Evolutionary conservation across 1,284 basidiomycete genomes (phyloP).

Genomic region (Sporisorium exsertum): DNA sequence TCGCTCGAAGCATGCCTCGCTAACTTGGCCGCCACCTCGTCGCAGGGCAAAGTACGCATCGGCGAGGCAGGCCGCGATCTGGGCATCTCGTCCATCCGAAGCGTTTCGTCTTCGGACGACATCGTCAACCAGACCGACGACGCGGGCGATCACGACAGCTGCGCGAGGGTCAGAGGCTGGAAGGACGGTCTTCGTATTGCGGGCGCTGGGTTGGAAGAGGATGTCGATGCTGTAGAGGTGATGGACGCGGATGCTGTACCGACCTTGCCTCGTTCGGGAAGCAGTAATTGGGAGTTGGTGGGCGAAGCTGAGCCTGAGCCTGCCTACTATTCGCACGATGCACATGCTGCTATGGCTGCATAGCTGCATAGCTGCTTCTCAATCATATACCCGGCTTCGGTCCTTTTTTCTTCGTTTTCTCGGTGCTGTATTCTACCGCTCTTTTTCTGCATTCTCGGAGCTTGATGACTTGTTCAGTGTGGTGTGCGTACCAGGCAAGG

Average conservation of each 20-base stretch:
- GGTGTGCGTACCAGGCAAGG: background rate
- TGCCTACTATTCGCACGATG: conserved; percentile 10
- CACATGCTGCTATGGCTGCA: conserved; percentile 28
- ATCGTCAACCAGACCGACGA: conserved; percentile 30
- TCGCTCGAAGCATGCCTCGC: conserved; percentile 48
- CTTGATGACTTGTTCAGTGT: background rate
- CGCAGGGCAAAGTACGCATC: conserved; percentile 32
- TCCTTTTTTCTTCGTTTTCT: conserved; percentile 3
- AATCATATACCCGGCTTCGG: conserved; percentile 23
- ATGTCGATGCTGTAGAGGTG: background rate
- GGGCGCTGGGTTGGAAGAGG: conserved; percentile 32
- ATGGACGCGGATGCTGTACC: conserved; percentile 7
- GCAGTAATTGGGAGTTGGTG: conserved; percentile 50
- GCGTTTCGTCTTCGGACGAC: conserved; percentile 38
- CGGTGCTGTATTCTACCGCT: conserved; percentile 24
- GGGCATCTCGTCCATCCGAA: conserved; percentile 46
- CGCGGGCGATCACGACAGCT: conserved; percentile 8
- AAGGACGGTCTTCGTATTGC: conserved; percentile 51
- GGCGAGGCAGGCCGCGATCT: conserved; percentile 37
- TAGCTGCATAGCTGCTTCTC: background rate
- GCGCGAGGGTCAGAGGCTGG: conserved; percentile 42
- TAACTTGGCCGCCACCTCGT: conserved; percentile 35
- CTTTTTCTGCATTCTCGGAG: background rate
- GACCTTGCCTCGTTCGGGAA: conserved; percentile 36
- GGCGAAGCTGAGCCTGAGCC: conserved; percentile 30